phyloP scores from a whole-genome alignment of 371 early-diverging fungal species.

The Mucor circinelloides region DNA sequence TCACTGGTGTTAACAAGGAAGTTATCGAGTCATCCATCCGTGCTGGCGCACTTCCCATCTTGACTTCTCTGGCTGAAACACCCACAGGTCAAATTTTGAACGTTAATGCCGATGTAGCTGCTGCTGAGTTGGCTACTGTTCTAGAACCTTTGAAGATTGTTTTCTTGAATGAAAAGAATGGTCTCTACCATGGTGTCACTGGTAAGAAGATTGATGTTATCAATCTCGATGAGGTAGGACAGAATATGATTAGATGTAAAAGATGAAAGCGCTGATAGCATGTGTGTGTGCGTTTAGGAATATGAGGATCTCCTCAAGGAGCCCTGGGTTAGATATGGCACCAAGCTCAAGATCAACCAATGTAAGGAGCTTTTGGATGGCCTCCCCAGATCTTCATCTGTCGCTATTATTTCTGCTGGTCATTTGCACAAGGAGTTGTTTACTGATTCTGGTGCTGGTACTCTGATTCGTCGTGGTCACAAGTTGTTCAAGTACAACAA shows the following conservation, averaged over 20 bases:
- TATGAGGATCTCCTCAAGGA: constrained; percentile 85
- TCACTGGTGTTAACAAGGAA: constrained; percentile 87
- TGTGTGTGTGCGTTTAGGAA: constrained; percentile 35
- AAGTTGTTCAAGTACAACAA: constrained; percentile 74
- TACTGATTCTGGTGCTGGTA: constrained; percentile 95
- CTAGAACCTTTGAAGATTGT: constrained; percentile 96
- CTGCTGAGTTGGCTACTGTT: constrained; percentile 93
- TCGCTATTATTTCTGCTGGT: constrained; percentile 95
- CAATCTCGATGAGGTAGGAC: constrained; percentile 89
- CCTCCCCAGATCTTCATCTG: constrained; percentile 93
- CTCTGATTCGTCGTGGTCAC: constrained; percentile 94
- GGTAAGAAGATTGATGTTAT: constrained; percentile 92
- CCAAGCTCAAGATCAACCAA: constrained; percentile 93
- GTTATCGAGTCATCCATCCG: constrained; percentile 89
- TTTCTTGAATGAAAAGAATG: constrained; percentile 95
- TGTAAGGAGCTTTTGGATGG: constrained; percentile 94
- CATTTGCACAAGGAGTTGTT: constrained; percentile 96
- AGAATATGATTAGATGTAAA: not conserved
- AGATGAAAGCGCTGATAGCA: not conserved
- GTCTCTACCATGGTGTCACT: constrained; percentile 90
- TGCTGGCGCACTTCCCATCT: constrained; percentile 92
- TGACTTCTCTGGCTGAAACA: constrained; percentile 95
- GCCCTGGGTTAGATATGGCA: constrained; percentile 96
- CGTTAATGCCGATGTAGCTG: constrained; percentile 97
- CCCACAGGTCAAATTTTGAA: constrained; percentile 95